A percentile compares a stretch with the other conserved stretches of the same genome.
These are phyloP conservation scores for Nicotiana paniculata DNA, from an alignment of 257 asterid genomes.

Conservation along the genomic window DNA sequence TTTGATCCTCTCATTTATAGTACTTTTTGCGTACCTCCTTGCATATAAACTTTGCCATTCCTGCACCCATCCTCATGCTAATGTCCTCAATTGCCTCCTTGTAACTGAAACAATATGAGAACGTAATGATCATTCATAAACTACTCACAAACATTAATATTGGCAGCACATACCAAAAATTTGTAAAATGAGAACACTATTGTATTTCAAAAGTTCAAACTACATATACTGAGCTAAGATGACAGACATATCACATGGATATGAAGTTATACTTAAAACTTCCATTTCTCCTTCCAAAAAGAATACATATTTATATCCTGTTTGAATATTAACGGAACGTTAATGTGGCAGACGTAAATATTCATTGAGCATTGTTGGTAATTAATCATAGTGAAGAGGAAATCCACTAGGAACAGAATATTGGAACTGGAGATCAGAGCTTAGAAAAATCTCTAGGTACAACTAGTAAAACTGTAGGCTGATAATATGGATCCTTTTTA, in stretches of 20 bases:
- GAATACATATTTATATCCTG: neutral
- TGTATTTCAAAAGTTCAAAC: neutral
- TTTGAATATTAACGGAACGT: neutral
- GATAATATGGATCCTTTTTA: neutral
- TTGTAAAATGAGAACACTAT: neutral
- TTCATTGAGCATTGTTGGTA: neutral
- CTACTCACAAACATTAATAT: neutral
- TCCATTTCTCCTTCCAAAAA: neutral
- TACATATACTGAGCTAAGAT: neutral
- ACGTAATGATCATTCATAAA: constrained; percentile 2
- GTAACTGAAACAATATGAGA: constrained; percentile 46
- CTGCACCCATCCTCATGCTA: constrained; percentile 98
- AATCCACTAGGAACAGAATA: neutral
- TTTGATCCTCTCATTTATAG: neutral
- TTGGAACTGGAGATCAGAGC: neutral
- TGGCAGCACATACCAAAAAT: neutral
- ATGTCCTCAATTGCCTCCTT: constrained; percentile 92
- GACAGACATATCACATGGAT: neutral
- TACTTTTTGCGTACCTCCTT: constrained; percentile 60
- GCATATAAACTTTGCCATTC: constrained; percentile 96
- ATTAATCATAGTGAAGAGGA: neutral
- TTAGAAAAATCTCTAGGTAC: neutral
- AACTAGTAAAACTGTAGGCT: neutral
- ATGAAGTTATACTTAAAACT: neutral
- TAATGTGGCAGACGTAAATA: neutral